Evolutionary conservation across 2,329 filamentous ascomycete genomes (phyloP), one percentile per base, ranked within the genome.

Genomic region (Orbilia quercus): DNA sequence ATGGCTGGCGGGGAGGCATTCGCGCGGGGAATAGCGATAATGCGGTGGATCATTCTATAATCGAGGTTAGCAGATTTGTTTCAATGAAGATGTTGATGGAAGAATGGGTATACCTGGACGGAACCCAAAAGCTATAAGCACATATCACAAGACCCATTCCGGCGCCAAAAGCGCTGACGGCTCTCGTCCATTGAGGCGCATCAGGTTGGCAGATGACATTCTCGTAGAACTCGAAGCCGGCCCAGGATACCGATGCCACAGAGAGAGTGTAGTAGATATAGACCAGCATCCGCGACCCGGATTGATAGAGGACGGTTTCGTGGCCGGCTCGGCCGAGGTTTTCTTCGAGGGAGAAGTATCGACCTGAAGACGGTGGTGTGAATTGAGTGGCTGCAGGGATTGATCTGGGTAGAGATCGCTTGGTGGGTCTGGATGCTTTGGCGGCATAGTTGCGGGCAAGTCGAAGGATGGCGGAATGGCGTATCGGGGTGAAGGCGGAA

Each of bases 271-370:
- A 72, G 31, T 72, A 72, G 25, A 64, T 45, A n/a, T 72, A 65
- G 7, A 72, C 31, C 34, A 72, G 16, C 25, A 65, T 20, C 23
- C 67, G 51, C 6, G 67, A 58, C 14, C 60, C 59, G 45, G 67
- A 72, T 48, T 72, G 67, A 14, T 72, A 72, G 11, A 72, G 67
- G 2, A 72, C 67, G n/a, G 67, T 72, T 60, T 72, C 67, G 16
- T 72, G 67, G 28, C 67, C 67, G 14, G 67, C 53, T 12, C 47
- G 59, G 9, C 58, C 67, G 44, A 72, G 67, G 47, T 72, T 72
- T 36, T 72, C 67, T 45, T 72, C 67, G 12, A 72, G 44, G 12
- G 67, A 72, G 23, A 42, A 72, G 54, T 72, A 72, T 16, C 53
- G 45, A 4, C 38, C 34, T 7, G 54, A 45, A n/a, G 23, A 11